These are phyloP conservation scores for Triangularia setosa DNA, from an alignment of 2,329 filamentous ascomycete species.

Conservation along the genomic window DNA sequence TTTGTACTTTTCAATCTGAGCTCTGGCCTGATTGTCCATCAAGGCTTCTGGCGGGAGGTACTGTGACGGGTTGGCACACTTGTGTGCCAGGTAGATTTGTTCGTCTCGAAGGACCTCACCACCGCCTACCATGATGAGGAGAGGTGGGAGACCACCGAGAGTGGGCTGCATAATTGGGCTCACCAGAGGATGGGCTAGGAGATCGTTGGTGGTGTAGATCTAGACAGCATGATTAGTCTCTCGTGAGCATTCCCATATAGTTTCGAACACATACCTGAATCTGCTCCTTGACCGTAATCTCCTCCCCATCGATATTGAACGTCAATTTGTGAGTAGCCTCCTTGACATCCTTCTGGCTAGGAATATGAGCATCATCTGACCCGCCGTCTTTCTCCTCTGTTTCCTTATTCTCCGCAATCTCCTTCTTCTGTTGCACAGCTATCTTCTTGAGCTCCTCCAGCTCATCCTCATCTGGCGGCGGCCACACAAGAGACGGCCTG, in stretches of 20 bases:
- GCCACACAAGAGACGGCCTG: slow-evolving; percentile 86
- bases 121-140: slow-evolving; percentile 82
- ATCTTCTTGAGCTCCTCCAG: slow-evolving; percentile 51
- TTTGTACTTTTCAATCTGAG: slow-evolving; percentile 61
- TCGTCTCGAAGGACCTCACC: slow-evolving; percentile 89
- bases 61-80: slow-evolving; percentile 76
- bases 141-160: slow-evolving; percentile 81
- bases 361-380: slow-evolving; percentile 14
- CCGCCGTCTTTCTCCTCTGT: slow-evolving; percentile 7
- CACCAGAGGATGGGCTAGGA: slow-evolving; percentile 82
- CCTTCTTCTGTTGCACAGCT: slow-evolving; percentile 33
- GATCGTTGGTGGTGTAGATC: slow-evolving; percentile 76
- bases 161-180: slow-evolving; percentile 86
- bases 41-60: slow-evolving; percentile 67
- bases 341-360: slow-evolving; percentile 23
- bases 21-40: slow-evolving; percentile 59
- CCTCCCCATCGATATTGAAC: slow-evolving; percentile 66
- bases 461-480: slow-evolving; percentile 80
- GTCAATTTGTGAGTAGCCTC: slow-evolving; percentile 42
- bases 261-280: slow-evolving; percentile 63
- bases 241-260: slow-evolving; percentile 18
- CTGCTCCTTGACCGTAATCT: slow-evolving; percentile 78
- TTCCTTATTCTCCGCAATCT: slow-evolving; percentile 24
- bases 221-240: slow-evolving; percentile 25
- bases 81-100: slow-evolving; percentile 92